Evolutionary conservation across 192 early-diverging fungal species (phyloP).

Genomic region (Coemansia sp.): DNA sequence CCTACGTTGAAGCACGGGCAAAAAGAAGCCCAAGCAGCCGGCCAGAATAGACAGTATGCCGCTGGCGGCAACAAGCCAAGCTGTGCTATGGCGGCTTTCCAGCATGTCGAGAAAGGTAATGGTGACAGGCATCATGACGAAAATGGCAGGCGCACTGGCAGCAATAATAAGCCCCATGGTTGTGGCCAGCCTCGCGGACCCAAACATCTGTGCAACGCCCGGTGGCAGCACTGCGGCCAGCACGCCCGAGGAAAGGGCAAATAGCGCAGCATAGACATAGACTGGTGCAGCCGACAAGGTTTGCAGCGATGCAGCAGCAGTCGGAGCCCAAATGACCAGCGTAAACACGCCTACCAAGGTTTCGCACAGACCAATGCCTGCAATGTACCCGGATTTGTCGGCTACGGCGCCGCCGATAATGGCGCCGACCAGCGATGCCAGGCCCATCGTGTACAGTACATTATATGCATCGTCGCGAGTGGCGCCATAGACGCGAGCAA

Average conservation of each 20-base stretch:
- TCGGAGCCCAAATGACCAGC: constrained; percentile 24
- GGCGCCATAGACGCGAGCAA: constrained; percentile 14
- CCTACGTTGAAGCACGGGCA: constrained; percentile 28
- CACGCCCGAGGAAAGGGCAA: constrained; percentile 19
- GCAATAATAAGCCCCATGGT: constrained; percentile 17
- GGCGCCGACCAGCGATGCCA: constrained; percentile 7
- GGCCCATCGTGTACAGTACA: constrained; percentile 27
- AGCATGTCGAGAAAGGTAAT: constrained; percentile 15
- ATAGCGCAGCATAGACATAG: constrained; percentile 28
- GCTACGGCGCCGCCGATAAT: constrained; percentile 12
- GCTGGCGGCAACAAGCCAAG: constrained; percentile 22
- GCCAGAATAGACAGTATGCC: constrained; percentile 27
- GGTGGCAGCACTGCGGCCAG: constrained; percentile 22
- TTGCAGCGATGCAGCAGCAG: background rate
- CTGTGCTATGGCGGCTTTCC: background rate
- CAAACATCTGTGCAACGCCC: constrained; percentile 31
- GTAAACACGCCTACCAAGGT: constrained; percentile 24
- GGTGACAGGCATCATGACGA: constrained; percentile 19
- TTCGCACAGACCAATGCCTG: constrained; percentile 31
- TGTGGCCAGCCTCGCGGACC: constrained; percentile 19
- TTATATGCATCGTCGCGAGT: background rate
- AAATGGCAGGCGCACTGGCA: constrained; percentile 14
- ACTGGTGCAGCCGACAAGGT: constrained; percentile 9
- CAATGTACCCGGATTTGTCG: constrained; percentile 23
- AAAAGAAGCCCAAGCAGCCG: constrained; percentile 8